phyloP scores from a whole-genome alignment of 169 alveolate species.

The Plasmodium cynomolgi region DNA sequence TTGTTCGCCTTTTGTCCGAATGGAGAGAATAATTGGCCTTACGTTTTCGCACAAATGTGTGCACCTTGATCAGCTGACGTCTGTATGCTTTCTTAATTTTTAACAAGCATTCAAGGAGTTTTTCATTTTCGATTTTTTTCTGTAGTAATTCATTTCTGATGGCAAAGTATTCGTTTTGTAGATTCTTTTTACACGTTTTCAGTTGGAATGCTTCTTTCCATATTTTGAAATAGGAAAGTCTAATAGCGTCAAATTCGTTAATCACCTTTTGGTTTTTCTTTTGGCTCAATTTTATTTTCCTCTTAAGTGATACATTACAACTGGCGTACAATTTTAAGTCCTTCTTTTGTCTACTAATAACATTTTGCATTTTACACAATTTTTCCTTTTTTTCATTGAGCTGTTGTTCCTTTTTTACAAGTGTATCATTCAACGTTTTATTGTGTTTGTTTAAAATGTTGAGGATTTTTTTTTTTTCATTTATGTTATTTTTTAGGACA shows the following conservation, averaged over 20 bases:
- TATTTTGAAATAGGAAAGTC: conserved; percentile 38
- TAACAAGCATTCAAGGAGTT: conserved; percentile 25
- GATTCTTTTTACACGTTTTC: conserved; percentile 11
- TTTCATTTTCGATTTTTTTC: conserved; percentile 71
- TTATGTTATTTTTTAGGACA: conserved; percentile 16
- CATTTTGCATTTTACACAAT: neutral
- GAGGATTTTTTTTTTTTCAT: conserved; percentile 58
- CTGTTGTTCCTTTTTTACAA: conserved; percentile 27
- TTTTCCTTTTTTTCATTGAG: conserved; percentile 20
- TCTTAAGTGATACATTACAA: conserved; percentile 1
- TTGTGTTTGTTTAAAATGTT: conserved; percentile 30
- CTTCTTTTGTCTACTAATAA: conserved; percentile 11
- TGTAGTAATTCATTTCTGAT: conserved; percentile 33
- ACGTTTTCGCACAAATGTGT: neutral
- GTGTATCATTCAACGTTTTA: neutral
- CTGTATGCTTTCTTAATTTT: conserved; percentile 17
- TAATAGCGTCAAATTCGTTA: conserved; percentile 6
- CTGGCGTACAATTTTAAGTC: conserved; percentile 30
- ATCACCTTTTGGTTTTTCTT: conserved; percentile 23
- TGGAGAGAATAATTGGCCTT: neutral
- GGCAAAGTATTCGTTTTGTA: conserved; percentile 22
- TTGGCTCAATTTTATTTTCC: conserved; percentile 8
- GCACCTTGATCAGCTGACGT: conserved; percentile 13
- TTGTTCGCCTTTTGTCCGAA: neutral
- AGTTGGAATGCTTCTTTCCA: conserved; percentile 37